Evolutionary conservation across 2,329 filamentous ascomycete genomes (phyloP), one percentile per base, ranked within the genome.

Genomic region (Colletotrichum sp.): DNA sequence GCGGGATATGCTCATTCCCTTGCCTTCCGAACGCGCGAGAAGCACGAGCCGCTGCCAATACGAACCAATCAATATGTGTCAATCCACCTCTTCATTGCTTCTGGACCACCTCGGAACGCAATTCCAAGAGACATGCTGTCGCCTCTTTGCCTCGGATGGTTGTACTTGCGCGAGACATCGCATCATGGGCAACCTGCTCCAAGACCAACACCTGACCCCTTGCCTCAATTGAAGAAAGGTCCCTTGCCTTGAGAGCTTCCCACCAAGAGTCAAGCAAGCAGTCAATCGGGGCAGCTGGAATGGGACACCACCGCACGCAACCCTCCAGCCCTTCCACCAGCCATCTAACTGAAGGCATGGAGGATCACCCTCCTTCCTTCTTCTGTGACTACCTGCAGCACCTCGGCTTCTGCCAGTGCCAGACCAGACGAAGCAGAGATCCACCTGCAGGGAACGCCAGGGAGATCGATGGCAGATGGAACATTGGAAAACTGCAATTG

Each of bases 41-140:
- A 62, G 68, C 72, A 72, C 52, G 49, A 67, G 72, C 68, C 68
- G 57, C 68, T 62, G 28, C 36, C 36, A 75, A 72, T 67, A 67
- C 68, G 68, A 72, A 67, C 68, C 15, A 39, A 68, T 18, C 55
- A 32, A 13, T 68, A 32, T 30, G 57, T 21, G 26, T 30, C n/a
- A 21, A 69, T 69, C 68, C 57, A 52, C 36, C 36, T 52, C 68
- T 63, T 63, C 57, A 52, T 63, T 70, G 57, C 68, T 63, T 70
- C 68, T 62, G 28, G n/a, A 28, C 55, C 16, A 32, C 67, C 32
- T 49, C 68, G 26, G 26, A 49, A 34, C 57, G 34, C 34, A 59
- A 18, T 64, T 24, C 34, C 28, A 28, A 69, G 18, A 69, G 34
- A 60, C 55, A 60, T 16, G n/a, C 24, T 69, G 30, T 32, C 49